Percentiles rank a stretch among this genome's conserved stretches.
Evolutionary conservation across 139 green algal species (phyloP).

Genomic region (Chlorella sp.): DNA sequence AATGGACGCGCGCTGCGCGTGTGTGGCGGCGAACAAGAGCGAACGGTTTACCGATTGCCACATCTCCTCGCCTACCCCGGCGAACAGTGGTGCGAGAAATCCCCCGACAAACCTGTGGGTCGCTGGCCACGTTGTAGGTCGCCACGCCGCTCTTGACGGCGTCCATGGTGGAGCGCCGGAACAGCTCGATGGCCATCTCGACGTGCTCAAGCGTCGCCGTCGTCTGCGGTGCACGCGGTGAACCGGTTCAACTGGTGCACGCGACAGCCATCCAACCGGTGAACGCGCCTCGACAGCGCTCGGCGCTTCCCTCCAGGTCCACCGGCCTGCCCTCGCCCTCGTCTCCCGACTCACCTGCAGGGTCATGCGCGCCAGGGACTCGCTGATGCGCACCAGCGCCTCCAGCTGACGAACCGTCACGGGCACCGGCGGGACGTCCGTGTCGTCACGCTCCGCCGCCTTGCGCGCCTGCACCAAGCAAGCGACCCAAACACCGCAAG

Average conservation of each 20-base stretch:
- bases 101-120: slow-evolving; percentile 22
- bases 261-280: too few relatives aligned
- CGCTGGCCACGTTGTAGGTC: slow-evolving; percentile 24
- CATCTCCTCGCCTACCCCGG: too few relatives aligned
- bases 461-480: slow-evolving; percentile 35
- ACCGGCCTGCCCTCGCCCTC: too few relatives aligned
- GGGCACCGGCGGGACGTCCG: slow-evolving; percentile 70
- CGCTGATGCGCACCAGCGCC: slow-evolving; percentile 88
- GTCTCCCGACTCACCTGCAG: slow-evolving; percentile 35
- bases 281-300: too few relatives aligned
- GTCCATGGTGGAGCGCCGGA: slow-evolving; percentile 38
- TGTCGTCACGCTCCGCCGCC: slow-evolving; percentile 32
- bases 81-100: too few relatives aligned
- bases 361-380: slow-evolving; percentile 90
- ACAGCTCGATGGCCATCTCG: slow-evolving; percentile 35
- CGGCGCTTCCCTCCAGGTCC: too few relatives aligned
- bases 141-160: slow-evolving; percentile 32
- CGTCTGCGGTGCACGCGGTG: slow-evolving; percentile 11
- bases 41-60: too few relatives aligned
- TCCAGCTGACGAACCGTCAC: slow-evolving; percentile 97
- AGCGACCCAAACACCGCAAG: too few relatives aligned
- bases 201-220: slow-evolving; percentile 33
- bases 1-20: slow-evolving; percentile 25
- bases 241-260: too few relatives aligned
- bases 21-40: too few relatives aligned